phyloP scores from a whole-genome alignment of 805 yeast species.

The Ogataea nakhonphanomensis region DNA sequence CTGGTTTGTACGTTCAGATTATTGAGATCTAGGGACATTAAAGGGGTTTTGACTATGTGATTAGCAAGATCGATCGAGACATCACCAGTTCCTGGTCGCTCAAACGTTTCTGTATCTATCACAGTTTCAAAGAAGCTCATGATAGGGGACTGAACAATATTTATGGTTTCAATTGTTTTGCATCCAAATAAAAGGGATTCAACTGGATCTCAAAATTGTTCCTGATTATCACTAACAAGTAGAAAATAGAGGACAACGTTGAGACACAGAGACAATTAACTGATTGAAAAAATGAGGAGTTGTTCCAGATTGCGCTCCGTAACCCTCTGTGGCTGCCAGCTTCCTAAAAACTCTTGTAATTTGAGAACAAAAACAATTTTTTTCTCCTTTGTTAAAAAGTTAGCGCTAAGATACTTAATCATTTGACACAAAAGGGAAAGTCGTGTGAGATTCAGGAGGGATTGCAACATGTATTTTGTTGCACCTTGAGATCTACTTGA shows the following conservation, averaged over 20 bases:
- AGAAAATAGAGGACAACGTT: no score
- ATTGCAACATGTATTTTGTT: slow-evolving; percentile 1
- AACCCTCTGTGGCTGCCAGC: no score
- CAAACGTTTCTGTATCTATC: slow-evolving; percentile 15
- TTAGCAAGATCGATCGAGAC: slow-evolving; percentile 17
- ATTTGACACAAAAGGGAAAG: slow-evolving; percentile 1
- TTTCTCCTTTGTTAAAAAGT: slow-evolving; percentile 4
- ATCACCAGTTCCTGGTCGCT: slow-evolving; percentile 18
- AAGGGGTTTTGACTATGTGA: slow-evolving; percentile 16
- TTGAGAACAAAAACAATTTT: slow-evolving; percentile 2
- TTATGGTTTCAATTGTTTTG: not conserved
- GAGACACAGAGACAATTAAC: no score
- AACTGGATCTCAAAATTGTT: no score
- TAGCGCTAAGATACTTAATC: slow-evolving; percentile 4
- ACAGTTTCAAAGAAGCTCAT: slow-evolving; percentile 21
- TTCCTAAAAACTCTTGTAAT: no score
- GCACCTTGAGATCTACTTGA: not conserved
- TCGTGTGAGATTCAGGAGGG: slow-evolving; percentile 5
- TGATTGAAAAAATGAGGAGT: no score
- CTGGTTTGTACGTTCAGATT: slow-evolving; percentile 16
- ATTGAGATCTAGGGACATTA: slow-evolving; percentile 19
- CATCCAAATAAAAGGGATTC: not conserved
- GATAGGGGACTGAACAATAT: not conserved
- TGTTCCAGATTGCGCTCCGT: no score
- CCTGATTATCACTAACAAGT: no score